phyloP scores from a whole-genome alignment of 2,329 filamentous ascomycete species.

The Clarireedia sp. region DNA sequence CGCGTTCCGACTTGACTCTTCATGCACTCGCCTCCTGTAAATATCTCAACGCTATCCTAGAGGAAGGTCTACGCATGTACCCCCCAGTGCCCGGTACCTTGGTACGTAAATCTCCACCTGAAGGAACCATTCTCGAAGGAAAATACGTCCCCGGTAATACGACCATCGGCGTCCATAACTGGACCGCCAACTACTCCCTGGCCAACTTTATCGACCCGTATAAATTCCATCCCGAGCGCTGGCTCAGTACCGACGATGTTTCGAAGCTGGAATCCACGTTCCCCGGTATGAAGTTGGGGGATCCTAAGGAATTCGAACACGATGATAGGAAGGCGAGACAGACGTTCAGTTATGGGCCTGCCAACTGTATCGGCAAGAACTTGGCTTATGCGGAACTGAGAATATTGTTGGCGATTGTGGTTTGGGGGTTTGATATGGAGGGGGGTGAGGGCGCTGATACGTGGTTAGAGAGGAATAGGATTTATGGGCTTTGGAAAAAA shows the following conservation, averaged over 20 bases:
- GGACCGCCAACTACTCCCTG: background rate
- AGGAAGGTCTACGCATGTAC: conserved; percentile 15
- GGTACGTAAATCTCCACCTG: background rate
- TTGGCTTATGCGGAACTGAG: conserved; percentile 10
- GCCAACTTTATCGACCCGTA: background rate
- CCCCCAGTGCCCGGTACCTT: conserved; percentile 8
- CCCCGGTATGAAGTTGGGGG: background rate
- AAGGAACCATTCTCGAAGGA: background rate
- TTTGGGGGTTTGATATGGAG: conserved; percentile 8
- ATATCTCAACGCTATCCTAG: conserved; percentile 12
- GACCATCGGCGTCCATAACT: background rate
- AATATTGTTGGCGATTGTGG: background rate
- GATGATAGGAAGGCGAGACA: conserved; percentile 4
- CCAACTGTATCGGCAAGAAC: conserved; percentile 7
- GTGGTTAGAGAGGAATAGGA: conserved; percentile 5
- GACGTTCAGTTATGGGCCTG: background rate
- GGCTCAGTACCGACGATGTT: background rate
- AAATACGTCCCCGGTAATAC: background rate
- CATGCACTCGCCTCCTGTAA: conserved; percentile 10
- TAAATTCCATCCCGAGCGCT: conserved; percentile 3
- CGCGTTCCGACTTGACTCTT: conserved; percentile 13
- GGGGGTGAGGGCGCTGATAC: background rate
- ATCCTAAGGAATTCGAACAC: background rate
- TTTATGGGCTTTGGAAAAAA: conserved; percentile 2
- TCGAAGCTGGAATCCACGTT: background rate